Evolutionary conservation across 441 rosid genomes (phyloP), one percentile per base, ranked within the genome.

Genomic region (Cnidoscolus chayamansa): DNA sequence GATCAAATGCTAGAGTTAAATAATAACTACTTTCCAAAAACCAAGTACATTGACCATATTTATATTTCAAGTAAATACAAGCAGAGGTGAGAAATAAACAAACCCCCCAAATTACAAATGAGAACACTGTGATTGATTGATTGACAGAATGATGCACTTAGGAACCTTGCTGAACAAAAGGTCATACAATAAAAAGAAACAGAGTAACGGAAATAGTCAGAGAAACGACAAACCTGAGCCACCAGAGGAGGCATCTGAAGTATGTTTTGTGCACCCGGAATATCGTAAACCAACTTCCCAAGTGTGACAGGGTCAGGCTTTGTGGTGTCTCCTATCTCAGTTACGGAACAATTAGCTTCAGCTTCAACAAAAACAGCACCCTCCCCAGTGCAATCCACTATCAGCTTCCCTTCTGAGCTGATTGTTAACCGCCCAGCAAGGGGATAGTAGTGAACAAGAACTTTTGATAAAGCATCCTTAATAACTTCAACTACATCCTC

Each of bases 341-440:
- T 82, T 6, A 94, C 65, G 4, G 73, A 71, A 73, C 88, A 89
- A 58, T 85, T 79, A 2, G 97, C 89, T 77, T 91, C 95, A 56
- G 95, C 97, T 79, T 90, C 97, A 32, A 94, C 92, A 49, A 94
- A 85, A 68, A 91, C 88, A 60, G 87, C 93, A 53, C 98, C 98
- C 43, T 94, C 95, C 13, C 87, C 93, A 0, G 84, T 87, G 83
- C 97, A 90, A 71, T 90, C 79, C 57, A 91, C 90, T 15, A 85
- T 82, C 59, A 87, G 86, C 86, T 88, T 90, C 47, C 96, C 93
- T 65, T 87, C 92, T 0, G 94, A 81, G 63, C 98, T 89, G 25
- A 90, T 81, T 0, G 87, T 77, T 32, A 90, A 84, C 77, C 90
- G 75, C 58, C 98, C 97, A 0, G 95, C 94, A 32, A 90, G 83